Evolutionary conservation across 768 basidiomycete species (phyloP).

Genomic region (Boletus edulis): DNA sequence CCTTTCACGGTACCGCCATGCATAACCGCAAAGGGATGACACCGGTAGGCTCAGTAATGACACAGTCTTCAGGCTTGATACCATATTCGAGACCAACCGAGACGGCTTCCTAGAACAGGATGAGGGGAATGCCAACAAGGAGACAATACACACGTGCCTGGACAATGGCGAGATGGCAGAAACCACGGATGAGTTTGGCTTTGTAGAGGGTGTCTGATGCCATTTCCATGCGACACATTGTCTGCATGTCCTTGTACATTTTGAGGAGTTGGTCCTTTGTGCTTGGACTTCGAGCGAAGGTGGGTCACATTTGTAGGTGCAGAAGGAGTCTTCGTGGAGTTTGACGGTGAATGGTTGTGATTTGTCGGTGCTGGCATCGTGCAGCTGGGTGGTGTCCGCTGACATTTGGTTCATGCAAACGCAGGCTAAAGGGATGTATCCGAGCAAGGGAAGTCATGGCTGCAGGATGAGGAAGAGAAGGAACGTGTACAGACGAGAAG

Average conservation of each 20-base stretch:
- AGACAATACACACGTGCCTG: constrained; percentile 52
- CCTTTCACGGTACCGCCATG: constrained; percentile 90
- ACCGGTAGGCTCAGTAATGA: constrained; percentile 97
- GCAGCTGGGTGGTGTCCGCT: too few species aligned
- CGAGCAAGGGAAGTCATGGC: too few species aligned
- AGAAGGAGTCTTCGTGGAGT: too few species aligned
- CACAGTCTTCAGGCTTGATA: constrained; percentile 78
- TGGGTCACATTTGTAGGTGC: too few species aligned
- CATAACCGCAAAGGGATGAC: constrained; percentile 96
- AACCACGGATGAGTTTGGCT: constrained; percentile 94
- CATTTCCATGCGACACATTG: constrained; percentile 96
- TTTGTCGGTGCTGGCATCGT: too few species aligned
- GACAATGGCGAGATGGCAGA: constrained; percentile 98
- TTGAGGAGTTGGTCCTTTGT: constrained; percentile 47
- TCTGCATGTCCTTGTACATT: constrained; percentile 92
- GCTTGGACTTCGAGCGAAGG: too few species aligned
- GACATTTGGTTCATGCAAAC: too few species aligned
- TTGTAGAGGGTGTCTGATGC: constrained; percentile 96
- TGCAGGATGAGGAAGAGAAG: too few species aligned
- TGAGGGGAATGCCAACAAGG: not conserved
- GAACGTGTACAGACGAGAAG: too few species aligned
- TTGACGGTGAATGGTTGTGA: too few species aligned
- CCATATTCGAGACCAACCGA: constrained; percentile 91
- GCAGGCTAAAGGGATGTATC: too few species aligned
- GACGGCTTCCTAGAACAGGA: constrained; percentile 78